Percentiles rank a stretch among this genome's conserved stretches.
phyloP scores from a whole-genome alignment of 768 basidiomycete species.

The Psilocybe sp. region DNA sequence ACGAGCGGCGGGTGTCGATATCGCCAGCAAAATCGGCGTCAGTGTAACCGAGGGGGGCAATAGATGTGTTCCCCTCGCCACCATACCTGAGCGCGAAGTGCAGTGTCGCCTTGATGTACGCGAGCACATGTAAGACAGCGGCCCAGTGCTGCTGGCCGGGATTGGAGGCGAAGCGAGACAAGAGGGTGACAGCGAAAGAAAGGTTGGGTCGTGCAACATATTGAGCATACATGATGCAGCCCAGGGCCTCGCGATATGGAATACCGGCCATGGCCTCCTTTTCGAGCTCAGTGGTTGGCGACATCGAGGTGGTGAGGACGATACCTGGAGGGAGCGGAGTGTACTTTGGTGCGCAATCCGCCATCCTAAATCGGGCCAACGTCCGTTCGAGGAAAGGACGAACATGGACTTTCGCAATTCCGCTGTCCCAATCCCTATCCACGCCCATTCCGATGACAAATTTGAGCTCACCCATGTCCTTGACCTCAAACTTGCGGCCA shows the following conservation, averaged over 20 bases:
- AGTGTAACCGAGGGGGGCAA: constrained; percentile 9
- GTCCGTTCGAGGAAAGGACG: constrained; percentile 3
- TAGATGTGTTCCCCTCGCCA: neutral
- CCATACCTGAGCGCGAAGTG: too few relatives aligned
- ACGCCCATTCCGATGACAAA: constrained; percentile 11
- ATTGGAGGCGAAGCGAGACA: constrained; percentile 18
- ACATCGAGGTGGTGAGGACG: neutral
- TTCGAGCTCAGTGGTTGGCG: neutral
- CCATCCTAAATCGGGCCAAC: constrained; percentile 7
- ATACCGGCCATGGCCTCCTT: constrained; percentile 2
- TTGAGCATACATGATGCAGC: constrained; percentile 22
- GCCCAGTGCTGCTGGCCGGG: constrained; percentile 19
- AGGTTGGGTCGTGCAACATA: constrained; percentile 20
- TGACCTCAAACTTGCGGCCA: constrained; percentile 1
- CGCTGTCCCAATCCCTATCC: neutral
- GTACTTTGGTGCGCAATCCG: constrained; percentile 8
- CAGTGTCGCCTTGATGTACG: too few relatives aligned
- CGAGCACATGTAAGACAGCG: constrained; percentile 4
- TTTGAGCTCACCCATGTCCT: constrained; percentile 4
- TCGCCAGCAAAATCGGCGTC: constrained; percentile 27
- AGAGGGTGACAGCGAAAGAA: constrained; percentile 6
- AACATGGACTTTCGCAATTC: constrained; percentile 2
- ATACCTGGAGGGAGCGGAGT: constrained; percentile 10
- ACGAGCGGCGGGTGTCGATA: constrained; percentile 18
- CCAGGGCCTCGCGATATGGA: constrained; percentile 8